Conservation (phyloP, 345 rosid species). For the Acer saccharum region DNA sequence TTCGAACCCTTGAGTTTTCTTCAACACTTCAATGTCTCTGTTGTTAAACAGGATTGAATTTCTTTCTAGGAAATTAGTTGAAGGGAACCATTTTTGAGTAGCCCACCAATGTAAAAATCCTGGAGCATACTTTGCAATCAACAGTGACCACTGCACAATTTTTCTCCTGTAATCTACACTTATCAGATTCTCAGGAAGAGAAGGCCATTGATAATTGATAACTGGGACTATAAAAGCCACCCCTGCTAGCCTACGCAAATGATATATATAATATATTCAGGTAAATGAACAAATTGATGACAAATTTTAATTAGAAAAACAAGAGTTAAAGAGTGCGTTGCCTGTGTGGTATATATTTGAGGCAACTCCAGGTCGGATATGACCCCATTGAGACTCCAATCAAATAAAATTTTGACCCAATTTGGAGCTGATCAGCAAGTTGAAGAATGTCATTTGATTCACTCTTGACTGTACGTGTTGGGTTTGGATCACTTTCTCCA, state of each 20-base stretch:
- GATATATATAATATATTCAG: background rate
- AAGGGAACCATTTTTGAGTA: slow-evolving; percentile 63
- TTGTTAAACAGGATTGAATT: slow-evolving; percentile 63
- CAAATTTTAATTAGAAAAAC: background rate
- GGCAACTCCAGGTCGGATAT: slow-evolving; percentile 87
- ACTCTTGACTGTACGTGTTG: slow-evolving; percentile 63
- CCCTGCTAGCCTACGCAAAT: slow-evolving; percentile 70
- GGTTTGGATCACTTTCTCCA: slow-evolving; percentile 83
- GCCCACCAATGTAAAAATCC: slow-evolving; percentile 75
- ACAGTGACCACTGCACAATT: slow-evolving; percentile 44
- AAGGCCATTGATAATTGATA: slow-evolving; percentile 76
- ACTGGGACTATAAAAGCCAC: slow-evolving; percentile 73
- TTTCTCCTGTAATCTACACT: slow-evolving; percentile 64
- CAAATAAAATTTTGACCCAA: slow-evolving; percentile 69
- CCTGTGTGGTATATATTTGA: slow-evolving; percentile 89
- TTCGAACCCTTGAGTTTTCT: slow-evolving; percentile 69
- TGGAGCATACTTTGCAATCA: slow-evolving; percentile 70
- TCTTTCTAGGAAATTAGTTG: slow-evolving; percentile 55
- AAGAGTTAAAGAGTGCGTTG: slow-evolving; percentile 18
- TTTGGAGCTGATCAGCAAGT: slow-evolving; percentile 68
- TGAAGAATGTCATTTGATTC: slow-evolving; percentile 81
- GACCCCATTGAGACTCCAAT: slow-evolving; percentile 94
- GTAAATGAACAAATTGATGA: slow-evolving; percentile 15
- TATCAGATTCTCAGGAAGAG: slow-evolving; percentile 60
- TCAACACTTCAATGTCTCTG: slow-evolving; percentile 64